Conservation (phyloP, 2,329 filamentous ascomycete species). For the Aspergillus alliaceus region DNA sequence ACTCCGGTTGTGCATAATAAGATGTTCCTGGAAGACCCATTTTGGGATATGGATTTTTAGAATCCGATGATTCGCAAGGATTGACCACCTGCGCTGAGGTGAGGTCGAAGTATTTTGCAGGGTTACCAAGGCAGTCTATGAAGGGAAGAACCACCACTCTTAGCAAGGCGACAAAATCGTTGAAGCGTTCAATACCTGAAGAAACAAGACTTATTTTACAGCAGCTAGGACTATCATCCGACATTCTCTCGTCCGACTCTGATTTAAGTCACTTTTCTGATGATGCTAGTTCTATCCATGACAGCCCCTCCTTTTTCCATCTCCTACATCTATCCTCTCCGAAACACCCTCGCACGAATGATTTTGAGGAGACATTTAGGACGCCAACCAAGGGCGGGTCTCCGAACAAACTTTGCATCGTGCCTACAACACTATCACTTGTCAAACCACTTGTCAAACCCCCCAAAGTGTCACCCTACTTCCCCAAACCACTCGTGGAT, state of each 20-base stretch:
- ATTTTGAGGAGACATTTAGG: neutral
- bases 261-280: slow-evolving; percentile 36
- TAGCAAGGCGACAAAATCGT: neutral
- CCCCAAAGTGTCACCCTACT: slow-evolving; percentile 45
- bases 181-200: slow-evolving; percentile 9
- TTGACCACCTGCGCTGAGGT: slow-evolving; percentile 41
- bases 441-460: slow-evolving; percentile 23
- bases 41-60: slow-evolving; percentile 36
- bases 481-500: slow-evolving; percentile 32
- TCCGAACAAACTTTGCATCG: slow-evolving; percentile 2
- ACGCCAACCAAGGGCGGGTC: slow-evolving; percentile 10
- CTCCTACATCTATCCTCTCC: neutral
- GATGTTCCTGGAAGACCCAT: slow-evolving; percentile 1
- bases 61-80: slow-evolving; percentile 39
- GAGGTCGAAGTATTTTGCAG: slow-evolving; percentile 35
- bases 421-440: slow-evolving; percentile 13
- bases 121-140: neutral
- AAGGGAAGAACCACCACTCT: neutral
- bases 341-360: neutral
- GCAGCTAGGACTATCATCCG: slow-evolving; percentile 12
- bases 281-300: slow-evolving; percentile 23
- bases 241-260: slow-evolving; percentile 34
- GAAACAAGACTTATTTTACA: slow-evolving; percentile 14
- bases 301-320: slow-evolving; percentile 2
- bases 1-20: neutral